Evolutionary conservation across 140 eudicot genomes (phyloP).

Genomic region (Anethum foeniculum): DNA sequence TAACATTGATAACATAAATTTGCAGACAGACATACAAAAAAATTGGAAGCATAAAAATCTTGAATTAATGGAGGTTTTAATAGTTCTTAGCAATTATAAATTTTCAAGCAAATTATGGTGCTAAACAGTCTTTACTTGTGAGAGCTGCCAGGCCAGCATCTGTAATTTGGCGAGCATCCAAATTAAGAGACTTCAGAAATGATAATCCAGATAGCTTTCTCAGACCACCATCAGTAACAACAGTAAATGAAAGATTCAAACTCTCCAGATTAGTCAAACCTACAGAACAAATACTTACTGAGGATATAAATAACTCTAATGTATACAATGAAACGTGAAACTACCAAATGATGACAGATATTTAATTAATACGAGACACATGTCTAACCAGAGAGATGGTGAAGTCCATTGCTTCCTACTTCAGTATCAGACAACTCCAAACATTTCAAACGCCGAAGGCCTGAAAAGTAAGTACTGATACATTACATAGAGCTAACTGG

Average conservation of each 20-base stretch:
- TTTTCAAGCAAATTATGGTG: neutral
- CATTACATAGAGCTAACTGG: neutral
- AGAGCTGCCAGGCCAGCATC: constrained; percentile 92
- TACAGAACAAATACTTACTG: constrained; percentile 13
- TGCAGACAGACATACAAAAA: neutral
- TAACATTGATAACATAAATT: neutral
- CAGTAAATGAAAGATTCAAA: constrained; percentile 85
- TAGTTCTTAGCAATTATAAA: neutral
- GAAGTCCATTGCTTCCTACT: constrained; percentile 82
- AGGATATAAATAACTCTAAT: neutral
- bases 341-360: neutral
- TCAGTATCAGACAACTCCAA: constrained; percentile 93
- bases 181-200: constrained; percentile 67
- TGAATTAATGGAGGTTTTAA: neutral
- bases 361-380: neutral
- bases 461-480: constrained; percentile 22
- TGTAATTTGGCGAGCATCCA: constrained; percentile 90
- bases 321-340: neutral
- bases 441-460: constrained; percentile 56
- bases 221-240: constrained; percentile 73
- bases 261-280: constrained; percentile 74
- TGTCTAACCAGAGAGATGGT: constrained; percentile 66
- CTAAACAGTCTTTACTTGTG: constrained; percentile 43
- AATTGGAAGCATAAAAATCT: neutral
- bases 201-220: constrained; percentile 61